Percentiles rank a stretch among this genome's conserved stretches.
These are phyloP conservation scores for Bryoglossum gracile DNA, from an alignment of 495 filamentous ascomycete genomes.

Conservation along the genomic window DNA sequence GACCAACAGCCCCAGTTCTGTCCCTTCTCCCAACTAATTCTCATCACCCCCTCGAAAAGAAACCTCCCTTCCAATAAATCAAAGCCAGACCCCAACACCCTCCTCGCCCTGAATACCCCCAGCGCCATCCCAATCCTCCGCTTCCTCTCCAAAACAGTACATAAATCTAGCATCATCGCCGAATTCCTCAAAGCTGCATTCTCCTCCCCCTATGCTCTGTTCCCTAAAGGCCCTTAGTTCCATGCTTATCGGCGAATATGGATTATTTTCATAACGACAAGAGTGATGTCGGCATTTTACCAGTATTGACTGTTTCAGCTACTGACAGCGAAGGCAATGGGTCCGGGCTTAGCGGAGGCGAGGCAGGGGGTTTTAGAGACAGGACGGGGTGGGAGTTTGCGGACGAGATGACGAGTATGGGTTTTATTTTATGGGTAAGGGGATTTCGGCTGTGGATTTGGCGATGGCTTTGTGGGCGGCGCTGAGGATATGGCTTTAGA, in stretches of 20 bases:
- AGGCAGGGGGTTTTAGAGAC: no score
- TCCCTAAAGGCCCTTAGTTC: conserved; percentile 49
- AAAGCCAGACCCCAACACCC: conserved; percentile 62
- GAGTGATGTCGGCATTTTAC: conserved; percentile 58
- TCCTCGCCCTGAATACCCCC: conserved; percentile 59
- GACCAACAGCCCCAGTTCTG: conserved; percentile 35
- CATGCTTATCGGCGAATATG: conserved; percentile 56
- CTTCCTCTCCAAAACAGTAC: conserved; percentile 48
- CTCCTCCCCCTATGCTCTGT: conserved; percentile 31
- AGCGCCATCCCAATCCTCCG: conserved; percentile 61
- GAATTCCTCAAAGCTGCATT: conserved; percentile 67
- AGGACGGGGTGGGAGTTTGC: no score
- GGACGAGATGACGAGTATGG: conserved; percentile 60
- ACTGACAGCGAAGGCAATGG: no score
- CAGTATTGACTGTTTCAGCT: no score
- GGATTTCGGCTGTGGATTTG: conserved; percentile 53
- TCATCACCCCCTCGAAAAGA: conserved; percentile 64
- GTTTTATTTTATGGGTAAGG: conserved; percentile 55
- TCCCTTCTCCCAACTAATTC: conserved; percentile 56
- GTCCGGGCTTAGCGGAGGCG: no score
- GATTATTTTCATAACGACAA: conserved; percentile 58
- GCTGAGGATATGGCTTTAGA: conserved; percentile 63
- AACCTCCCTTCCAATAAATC: conserved; percentile 65
- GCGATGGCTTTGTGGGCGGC: conserved; percentile 59
- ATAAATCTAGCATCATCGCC: conserved; percentile 59